Evolutionary conservation across 2,329 filamentous ascomycete species (phyloP), one percentile per base, ranked within the genome.

Genomic region (Lachnellula subtilissima): DNA sequence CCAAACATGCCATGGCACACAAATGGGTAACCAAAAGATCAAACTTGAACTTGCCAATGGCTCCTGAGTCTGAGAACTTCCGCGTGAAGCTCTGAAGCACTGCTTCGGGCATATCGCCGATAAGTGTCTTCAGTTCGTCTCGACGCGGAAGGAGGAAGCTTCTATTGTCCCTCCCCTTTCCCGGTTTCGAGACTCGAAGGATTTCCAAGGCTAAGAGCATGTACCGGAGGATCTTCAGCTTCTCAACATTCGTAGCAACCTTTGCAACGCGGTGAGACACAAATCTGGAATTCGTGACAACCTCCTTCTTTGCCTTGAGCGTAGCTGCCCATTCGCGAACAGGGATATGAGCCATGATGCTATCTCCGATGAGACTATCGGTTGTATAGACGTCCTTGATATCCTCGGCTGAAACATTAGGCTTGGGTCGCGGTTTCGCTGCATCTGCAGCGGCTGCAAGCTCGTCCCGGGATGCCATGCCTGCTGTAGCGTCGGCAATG

Each of bases 311-410:
- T 23, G 79, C 78, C 64, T 80, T 79, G n/a, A 80, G 77, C 48
- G 81, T 79, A 56, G 90, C 83, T 61, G 87, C 79, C 89, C 89
- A 94, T 62, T 90, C 85, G 66, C 83, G 83, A 56, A 92, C 80
- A 11, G 85, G 82, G 7, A 94, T 77, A 12, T 83, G 74, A 51
- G 83, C 81, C 70, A 91, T 79, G 23, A 88, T 81, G 39, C 88
- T 85, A 22, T 75, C 72, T 1, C 87, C 87, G 52, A 94, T 84
- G 39, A 94, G 76, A 7, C 76, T 76, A 32, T 84, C 78, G 15
- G 84, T 77, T 4, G 86, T 77, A 71, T 94, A 94, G 39, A 91
- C 88, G 55, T 91, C 86, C 58, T 86, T 79, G 22, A 89, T 81
- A 45, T 82, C 83, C 25, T 79, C 76, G 2, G 89, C 88, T 3